Conservation (phyloP, 306 rosid species). For the Sophora flavescens region DNA sequence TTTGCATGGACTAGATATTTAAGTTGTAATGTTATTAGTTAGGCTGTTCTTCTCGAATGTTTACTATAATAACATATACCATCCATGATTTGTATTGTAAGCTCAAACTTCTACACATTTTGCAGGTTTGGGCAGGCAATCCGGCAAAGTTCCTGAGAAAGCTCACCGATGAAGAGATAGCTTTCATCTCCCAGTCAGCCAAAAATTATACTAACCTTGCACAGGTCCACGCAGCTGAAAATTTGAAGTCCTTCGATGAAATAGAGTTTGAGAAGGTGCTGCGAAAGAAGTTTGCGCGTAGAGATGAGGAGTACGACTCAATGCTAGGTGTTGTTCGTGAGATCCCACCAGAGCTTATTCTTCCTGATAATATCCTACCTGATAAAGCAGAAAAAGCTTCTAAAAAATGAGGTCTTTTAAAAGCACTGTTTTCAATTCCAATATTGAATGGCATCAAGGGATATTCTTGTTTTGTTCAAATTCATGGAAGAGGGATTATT, state of each 20-base stretch:
- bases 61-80: neutral
- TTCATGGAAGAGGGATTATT: conserved; percentile 62
- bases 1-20: conserved; percentile 2
- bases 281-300: conserved; percentile 84
- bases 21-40: neutral
- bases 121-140: conserved; percentile 97
- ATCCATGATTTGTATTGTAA: conserved; percentile 5
- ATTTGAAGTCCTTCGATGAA: conserved; percentile 76
- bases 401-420: conserved; percentile 42
- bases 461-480: conserved; percentile 56
- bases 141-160: conserved; percentile 95
- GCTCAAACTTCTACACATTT: conserved; percentile 33
- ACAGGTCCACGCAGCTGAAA: conserved; percentile 96
- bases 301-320: conserved; percentile 86
- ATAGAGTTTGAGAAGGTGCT: conserved; percentile 88
- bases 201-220: conserved; percentile 83
- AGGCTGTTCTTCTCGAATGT: conserved; percentile 26
- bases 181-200: conserved; percentile 88
- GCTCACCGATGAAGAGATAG: conserved; percentile 86
- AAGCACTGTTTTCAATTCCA: conserved; percentile 44
- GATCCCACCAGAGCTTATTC: conserved; percentile 80
- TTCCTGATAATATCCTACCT: conserved; percentile 82
- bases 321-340: conserved; percentile 89
- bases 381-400: conserved; percentile 64
- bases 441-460: conserved; percentile 53